These are phyloP conservation scores for Heritiera fomes DNA, from an alignment of 345 rosid species.

Conservation along the genomic window DNA sequence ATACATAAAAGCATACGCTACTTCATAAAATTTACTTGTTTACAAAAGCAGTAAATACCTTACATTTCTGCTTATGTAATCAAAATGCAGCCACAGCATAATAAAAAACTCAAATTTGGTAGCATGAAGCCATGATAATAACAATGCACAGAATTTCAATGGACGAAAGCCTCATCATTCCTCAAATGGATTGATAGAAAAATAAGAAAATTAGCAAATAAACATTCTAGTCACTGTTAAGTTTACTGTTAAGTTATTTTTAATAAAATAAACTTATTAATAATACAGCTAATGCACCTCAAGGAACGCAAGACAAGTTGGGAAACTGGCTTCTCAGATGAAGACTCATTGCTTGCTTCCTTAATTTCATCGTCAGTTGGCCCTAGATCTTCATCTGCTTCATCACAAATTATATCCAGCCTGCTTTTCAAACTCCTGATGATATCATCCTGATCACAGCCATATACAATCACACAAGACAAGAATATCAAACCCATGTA, in stretches of 20 bases:
- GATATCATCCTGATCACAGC: constrained; percentile 64
- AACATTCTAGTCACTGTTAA: not conserved
- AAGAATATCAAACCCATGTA: not conserved
- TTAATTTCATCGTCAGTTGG: constrained; percentile 28
- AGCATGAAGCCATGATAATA: not conserved
- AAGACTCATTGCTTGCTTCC: constrained; percentile 34
- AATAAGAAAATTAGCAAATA: not conserved
- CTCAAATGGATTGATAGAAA: not conserved
- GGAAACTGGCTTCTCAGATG: constrained; percentile 38
- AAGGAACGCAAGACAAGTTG: constrained; percentile 45
- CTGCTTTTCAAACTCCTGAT: constrained; percentile 83
- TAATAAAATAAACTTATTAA: constrained; percentile 11
- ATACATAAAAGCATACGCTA: not conserved
- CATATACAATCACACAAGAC: constrained; percentile 3
- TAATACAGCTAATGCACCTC: constrained; percentile 46
- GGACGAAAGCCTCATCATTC: not conserved
- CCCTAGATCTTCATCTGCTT: constrained; percentile 57
- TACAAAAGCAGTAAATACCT: not conserved
- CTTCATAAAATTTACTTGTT: not conserved
- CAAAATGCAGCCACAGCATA: constrained; percentile 5
- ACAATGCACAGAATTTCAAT: not conserved
- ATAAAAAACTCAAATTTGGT: not conserved
- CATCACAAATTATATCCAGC: constrained; percentile 79
- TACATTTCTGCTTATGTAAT: not conserved
- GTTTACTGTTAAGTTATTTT: not conserved